A percentile compares a stretch with the other conserved stretches of the same genome.
Conservation (phyloP, 106 monocot species). For the Allium cepa region DNA sequence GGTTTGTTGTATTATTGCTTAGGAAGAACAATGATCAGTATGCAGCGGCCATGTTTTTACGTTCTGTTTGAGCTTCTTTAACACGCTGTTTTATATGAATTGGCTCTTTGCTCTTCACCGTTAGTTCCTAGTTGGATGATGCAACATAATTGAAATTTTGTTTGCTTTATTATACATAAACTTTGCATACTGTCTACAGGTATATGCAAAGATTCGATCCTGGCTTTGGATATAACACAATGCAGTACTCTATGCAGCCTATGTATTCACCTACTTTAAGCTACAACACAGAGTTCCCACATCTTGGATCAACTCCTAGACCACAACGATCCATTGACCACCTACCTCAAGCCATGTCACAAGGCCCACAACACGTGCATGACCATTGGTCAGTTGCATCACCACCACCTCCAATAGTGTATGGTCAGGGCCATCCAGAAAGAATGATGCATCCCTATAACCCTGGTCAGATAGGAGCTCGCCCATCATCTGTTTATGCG, state of each 20-base stretch:
- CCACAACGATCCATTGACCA: slow-evolving; percentile 49
- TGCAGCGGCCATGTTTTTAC: no score
- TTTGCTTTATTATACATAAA: background rate
- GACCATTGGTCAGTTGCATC: slow-evolving; percentile 45
- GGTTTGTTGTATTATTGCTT: no score
- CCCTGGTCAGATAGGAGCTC: slow-evolving; percentile 32
- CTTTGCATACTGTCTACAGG: slow-evolving; percentile 22
- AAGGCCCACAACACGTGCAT: slow-evolving; percentile 34
- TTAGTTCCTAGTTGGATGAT: no score
- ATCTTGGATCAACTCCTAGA: slow-evolving; percentile 55
- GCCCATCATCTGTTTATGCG: slow-evolving; percentile 46
- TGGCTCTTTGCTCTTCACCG: no score
- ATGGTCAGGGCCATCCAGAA: slow-evolving; percentile 59
- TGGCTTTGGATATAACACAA: slow-evolving; percentile 82
- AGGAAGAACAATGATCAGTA: no score
- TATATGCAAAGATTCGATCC: slow-evolving; percentile 93
- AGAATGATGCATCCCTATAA: slow-evolving; percentile 53
- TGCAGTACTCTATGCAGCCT: slow-evolving; percentile 60
- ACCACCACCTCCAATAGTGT: slow-evolving; percentile 31
- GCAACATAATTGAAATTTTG: background rate
- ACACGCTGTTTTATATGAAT: no score
- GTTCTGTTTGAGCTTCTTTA: no score
- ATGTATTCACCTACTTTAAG: slow-evolving; percentile 75
- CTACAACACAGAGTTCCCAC: slow-evolving; percentile 91
- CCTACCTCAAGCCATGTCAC: slow-evolving; percentile 22